Conservation (phyloP, 176 grass and related monocot species). For the Elymus sibiricus region DNA sequence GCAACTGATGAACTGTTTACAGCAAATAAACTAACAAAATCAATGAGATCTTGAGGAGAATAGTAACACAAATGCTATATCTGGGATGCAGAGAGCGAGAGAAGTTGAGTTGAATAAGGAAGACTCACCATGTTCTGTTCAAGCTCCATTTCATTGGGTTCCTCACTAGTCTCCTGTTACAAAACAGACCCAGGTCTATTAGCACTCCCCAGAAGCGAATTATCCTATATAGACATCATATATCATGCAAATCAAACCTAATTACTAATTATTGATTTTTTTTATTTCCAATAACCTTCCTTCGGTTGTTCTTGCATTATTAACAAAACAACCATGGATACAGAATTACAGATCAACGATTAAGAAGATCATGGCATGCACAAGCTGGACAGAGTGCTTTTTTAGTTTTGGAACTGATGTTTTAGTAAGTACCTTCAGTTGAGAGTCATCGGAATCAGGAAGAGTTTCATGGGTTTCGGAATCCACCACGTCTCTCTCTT, state of each 20-base stretch:
- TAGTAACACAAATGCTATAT: no score
- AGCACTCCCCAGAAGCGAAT: background rate
- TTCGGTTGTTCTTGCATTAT: background rate
- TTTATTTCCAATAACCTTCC: background rate
- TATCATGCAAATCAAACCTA: background rate
- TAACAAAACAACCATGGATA: background rate
- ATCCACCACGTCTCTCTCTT: constrained; percentile 22
- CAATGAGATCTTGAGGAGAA: no score
- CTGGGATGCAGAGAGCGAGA: no score
- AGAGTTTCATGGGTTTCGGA: constrained; percentile 2
- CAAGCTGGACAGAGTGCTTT: no score
- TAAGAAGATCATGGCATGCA: no score
- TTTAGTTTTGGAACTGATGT: no score
- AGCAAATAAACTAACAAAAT: no score
- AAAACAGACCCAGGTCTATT: background rate
- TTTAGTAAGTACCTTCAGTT: constrained; percentile 35
- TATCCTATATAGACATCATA: background rate
- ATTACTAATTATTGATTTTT: background rate
- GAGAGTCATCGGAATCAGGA: constrained; percentile 27
- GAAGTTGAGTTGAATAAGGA: no score
- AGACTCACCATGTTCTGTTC: background rate
- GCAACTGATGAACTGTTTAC: no score
- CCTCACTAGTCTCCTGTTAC: background rate
- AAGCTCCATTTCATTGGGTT: background rate
- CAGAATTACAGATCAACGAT: no score